Evolutionary conservation across 768 basidiomycete genomes (phyloP).

Genomic region (Tephrocybe rancida): DNA sequence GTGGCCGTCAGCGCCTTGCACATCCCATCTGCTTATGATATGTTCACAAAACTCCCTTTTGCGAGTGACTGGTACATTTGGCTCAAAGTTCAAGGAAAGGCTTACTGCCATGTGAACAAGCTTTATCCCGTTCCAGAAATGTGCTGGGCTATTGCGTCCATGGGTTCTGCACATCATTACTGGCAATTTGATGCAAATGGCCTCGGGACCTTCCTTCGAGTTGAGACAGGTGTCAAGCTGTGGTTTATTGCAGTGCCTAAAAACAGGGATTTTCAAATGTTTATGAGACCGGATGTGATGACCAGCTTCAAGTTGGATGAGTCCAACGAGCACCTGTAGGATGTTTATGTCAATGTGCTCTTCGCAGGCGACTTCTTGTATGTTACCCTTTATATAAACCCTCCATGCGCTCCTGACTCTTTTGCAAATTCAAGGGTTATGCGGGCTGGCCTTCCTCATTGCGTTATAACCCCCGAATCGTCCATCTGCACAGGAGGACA

Average conservation of each 20-base stretch:
- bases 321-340: background rate
- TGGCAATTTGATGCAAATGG: conserved; percentile 9
- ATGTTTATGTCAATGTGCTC: background rate
- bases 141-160: background rate
- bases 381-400: background rate
- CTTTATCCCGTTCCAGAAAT: conserved; percentile 1
- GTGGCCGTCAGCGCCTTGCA: background rate
- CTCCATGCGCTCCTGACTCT: background rate
- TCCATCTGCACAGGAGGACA: conserved; percentile 16
- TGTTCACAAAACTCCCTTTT: background rate
- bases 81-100: background rate
- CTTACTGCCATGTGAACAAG: background rate
- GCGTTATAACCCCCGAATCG: conserved; percentile 3
- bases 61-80: background rate
- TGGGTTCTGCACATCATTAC: background rate
- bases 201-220: background rate
- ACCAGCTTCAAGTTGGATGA: background rate
- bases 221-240: conserved; percentile 9
- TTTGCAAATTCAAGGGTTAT: background rate
- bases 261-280: background rate
- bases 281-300: background rate
- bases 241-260: conserved; percentile 17
- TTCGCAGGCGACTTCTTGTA: background rate
- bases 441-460: conserved; percentile 3
- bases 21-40: background rate